Evolutionary conservation across 768 basidiomycete species (phyloP).

Genomic region (Amanita exitialis): DNA sequence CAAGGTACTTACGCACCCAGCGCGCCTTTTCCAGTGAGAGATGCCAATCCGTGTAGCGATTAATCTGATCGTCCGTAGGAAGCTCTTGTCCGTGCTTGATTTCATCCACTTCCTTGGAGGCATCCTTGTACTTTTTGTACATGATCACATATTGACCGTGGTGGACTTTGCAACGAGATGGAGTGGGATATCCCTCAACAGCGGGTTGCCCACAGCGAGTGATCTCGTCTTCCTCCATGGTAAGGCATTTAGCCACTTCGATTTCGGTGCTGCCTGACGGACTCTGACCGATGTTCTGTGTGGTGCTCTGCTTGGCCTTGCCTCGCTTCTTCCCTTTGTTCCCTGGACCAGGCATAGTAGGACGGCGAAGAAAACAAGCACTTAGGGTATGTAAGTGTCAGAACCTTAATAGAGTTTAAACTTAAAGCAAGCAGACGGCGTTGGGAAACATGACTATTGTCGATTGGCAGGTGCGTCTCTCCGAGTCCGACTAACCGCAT

Average conservation of each 20-base stretch:
- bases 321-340: too few species aligned
- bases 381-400: too few species aligned
- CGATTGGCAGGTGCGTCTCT: too few species aligned
- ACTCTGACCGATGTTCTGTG: too few species aligned
- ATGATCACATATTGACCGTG: slow-evolving; percentile 3
- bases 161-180: slow-evolving; percentile 5
- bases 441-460: too few species aligned
- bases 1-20: slow-evolving; percentile 17
- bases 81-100: slow-evolving; percentile 1
- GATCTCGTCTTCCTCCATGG: slow-evolving; percentile 9
- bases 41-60: not conserved
- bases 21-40: slow-evolving; percentile 11
- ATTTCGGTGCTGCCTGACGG: not conserved
- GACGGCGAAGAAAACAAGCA: too few species aligned
- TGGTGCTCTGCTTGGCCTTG: too few species aligned
- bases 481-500: too few species aligned
- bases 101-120: slow-evolving; percentile 5
- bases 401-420: too few species aligned
- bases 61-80: slow-evolving; percentile 3
- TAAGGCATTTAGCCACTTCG: not conserved
- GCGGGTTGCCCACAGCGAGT: slow-evolving; percentile 6
- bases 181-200: not conserved
- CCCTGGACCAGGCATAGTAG: too few species aligned
- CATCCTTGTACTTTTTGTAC: slow-evolving; percentile 9
- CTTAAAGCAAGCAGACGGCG: too few species aligned